These are phyloP conservation scores for Mesembryanthemum crystallinum DNA, from an alignment of 148 eudicot genomes.

Conservation along the genomic window DNA sequence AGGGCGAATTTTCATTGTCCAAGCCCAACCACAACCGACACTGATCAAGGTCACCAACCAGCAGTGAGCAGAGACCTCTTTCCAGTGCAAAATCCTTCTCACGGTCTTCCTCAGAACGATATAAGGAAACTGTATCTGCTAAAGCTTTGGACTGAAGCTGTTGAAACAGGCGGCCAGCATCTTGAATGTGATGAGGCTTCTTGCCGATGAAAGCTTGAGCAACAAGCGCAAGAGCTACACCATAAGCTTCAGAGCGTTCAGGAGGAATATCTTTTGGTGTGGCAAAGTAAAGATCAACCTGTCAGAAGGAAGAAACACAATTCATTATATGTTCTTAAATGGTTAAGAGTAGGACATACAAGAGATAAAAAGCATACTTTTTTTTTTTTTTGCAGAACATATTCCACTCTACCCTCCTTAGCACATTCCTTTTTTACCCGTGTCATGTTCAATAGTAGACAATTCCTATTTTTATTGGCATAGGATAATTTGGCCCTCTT, in stretches of 20 bases:
- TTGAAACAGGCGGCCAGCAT: slow-evolving; percentile 87
- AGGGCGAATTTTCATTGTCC: slow-evolving; percentile 70
- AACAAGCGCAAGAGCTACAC: slow-evolving; percentile 93
- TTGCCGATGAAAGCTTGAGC: slow-evolving; percentile 83
- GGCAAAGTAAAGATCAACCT: slow-evolving; percentile 88
- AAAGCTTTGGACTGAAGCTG: slow-evolving; percentile 81
- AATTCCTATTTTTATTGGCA: background rate
- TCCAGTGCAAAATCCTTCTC: slow-evolving; percentile 88
- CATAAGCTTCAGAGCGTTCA: slow-evolving; percentile 91
- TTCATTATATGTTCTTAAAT: background rate
- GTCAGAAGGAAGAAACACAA: slow-evolving; percentile 14
- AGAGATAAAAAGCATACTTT: background rate
- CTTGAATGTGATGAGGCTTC: slow-evolving; percentile 85
- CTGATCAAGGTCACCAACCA: slow-evolving; percentile 92
- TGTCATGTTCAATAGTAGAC: background rate
- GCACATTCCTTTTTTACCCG: background rate
- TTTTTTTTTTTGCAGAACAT: background rate
- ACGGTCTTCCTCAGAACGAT: slow-evolving; percentile 42
- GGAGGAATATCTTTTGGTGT: slow-evolving; percentile 93
- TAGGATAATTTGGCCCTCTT: background rate
- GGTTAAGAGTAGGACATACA: background rate
- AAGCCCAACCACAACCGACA: slow-evolving; percentile 94
- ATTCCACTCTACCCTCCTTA: background rate
- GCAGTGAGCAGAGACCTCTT: slow-evolving; percentile 93
- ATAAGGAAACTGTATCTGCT: slow-evolving; percentile 41